phyloP scores from a whole-genome alignment of 495 filamentous ascomycete species.

The Viridothelium virens region DNA sequence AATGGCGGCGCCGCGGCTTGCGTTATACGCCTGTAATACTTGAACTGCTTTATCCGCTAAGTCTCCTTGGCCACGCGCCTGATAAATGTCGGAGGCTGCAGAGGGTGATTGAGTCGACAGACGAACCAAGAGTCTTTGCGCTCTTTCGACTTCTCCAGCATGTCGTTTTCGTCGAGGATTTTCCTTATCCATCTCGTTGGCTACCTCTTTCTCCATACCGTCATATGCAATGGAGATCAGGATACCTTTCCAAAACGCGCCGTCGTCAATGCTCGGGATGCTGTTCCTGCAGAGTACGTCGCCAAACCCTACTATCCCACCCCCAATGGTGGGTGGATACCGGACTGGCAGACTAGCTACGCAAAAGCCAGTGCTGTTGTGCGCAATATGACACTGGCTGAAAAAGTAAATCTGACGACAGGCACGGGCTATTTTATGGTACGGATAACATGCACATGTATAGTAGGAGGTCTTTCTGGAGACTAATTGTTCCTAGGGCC shows the following conservation, averaged over 20 bases:
- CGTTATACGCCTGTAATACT: not conserved
- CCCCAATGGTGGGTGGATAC: slow-evolving; percentile 66
- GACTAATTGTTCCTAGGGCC: not conserved
- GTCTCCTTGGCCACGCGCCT: not conserved
- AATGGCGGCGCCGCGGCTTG: not conserved
- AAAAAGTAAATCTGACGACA: slow-evolving; percentile 88
- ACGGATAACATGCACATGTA: not conserved
- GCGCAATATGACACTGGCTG: slow-evolving; percentile 66
- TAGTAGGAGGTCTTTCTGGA: not conserved
- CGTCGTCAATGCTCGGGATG: not conserved
- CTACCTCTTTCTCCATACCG: not conserved
- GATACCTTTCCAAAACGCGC: not conserved
- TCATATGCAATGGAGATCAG: not conserved
- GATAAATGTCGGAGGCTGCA: not conserved
- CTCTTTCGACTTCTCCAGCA: not conserved
- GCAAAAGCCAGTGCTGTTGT: slow-evolving; percentile 73
- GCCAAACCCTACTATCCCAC: slow-evolving; percentile 71
- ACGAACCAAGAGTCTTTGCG: not conserved
- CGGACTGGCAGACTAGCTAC: slow-evolving; percentile 71
- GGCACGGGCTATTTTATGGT: slow-evolving; percentile 50
- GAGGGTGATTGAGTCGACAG: not conserved
- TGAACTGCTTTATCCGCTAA: not conserved
- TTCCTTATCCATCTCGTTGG: not conserved
- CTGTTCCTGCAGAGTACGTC: slow-evolving; percentile 1
- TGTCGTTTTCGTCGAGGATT: not conserved